Conservation (phyloP, 2,329 filamentous ascomycete species). For the Oidium heveae region DNA sequence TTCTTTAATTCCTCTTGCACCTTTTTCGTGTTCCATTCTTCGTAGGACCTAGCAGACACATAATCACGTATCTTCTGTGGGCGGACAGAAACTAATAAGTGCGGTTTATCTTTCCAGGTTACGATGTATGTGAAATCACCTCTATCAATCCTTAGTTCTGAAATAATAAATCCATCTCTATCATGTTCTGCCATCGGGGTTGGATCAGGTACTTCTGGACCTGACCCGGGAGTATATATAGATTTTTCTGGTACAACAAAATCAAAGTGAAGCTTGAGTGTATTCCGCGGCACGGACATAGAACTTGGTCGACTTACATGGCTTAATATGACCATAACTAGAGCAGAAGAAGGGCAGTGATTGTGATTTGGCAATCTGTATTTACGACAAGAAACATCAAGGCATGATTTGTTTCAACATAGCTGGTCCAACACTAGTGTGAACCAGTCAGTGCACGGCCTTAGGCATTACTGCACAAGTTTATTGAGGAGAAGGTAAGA, state of each 20-base stretch:
- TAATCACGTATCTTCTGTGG: conserved; percentile 26
- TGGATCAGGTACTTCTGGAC: conserved; percentile 23
- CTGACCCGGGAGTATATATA: conserved; percentile 21
- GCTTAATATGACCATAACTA: background rate
- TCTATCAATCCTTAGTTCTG: conserved; percentile 18
- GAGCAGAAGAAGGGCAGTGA: too few relatives aligned
- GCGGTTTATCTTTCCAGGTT: conserved; percentile 8
- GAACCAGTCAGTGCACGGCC: too few relatives aligned
- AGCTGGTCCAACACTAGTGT: too few relatives aligned
- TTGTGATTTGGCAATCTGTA: too few relatives aligned
- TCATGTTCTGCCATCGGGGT: conserved; percentile 23
- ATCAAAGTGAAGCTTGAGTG: conserved; percentile 6
- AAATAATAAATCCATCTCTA: conserved; percentile 27
- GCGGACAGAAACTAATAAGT: conserved; percentile 27
- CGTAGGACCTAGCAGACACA: conserved; percentile 28
- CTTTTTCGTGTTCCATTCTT: conserved; percentile 20
- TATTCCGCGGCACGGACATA: background rate
- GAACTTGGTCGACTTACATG: background rate
- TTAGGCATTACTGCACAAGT: too few relatives aligned
- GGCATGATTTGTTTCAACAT: too few relatives aligned
- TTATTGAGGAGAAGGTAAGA: too few relatives aligned
- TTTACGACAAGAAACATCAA: too few relatives aligned
- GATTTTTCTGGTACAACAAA: conserved; percentile 11
- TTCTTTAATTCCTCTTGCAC: background rate
- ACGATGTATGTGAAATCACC: conserved; percentile 8